Evolutionary conservation across 305 asterid genomes (phyloP).

Genomic region (Petunia hybrid): DNA sequence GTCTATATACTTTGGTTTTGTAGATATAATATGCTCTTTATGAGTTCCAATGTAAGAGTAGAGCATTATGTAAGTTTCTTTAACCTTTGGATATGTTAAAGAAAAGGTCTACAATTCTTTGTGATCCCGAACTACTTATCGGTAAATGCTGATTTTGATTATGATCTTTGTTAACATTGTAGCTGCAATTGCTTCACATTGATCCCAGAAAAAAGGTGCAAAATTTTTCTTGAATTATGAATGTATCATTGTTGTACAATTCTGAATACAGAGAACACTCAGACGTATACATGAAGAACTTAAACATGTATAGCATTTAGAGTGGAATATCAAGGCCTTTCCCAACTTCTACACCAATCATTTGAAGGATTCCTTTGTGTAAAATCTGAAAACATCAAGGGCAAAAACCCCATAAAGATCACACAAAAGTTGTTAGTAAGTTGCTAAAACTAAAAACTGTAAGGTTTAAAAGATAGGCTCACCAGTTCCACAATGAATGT

Average conservation of each 20-base stretch:
- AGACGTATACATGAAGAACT: not conserved
- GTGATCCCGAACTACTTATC: not conserved
- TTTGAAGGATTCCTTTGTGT: slow-evolving; percentile 77
- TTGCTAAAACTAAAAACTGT: not conserved
- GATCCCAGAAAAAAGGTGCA: not conserved
- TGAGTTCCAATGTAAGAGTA: slow-evolving; percentile 4
- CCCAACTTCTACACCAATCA: slow-evolving; percentile 85
- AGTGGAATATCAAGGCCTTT: slow-evolving; percentile 95
- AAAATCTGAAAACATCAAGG: slow-evolving; percentile 55
- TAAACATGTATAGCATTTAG: slow-evolving; percentile 38
- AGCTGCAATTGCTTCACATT: not conserved
- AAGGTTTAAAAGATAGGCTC: not conserved
- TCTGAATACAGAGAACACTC: not conserved
- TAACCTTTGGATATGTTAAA: not conserved
- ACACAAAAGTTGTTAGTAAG: not conserved
- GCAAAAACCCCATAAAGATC: not conserved
- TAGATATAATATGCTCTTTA: slow-evolving; percentile 20
- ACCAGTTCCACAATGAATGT: slow-evolving; percentile 84
- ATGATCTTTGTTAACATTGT: not conserved
- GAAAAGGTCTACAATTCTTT: not conserved
- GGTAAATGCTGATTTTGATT: not conserved
- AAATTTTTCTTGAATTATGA: slow-evolving; percentile 19
- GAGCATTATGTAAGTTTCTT: not conserved
- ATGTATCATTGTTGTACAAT: not conserved
- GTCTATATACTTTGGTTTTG: not conserved